Evolutionary conservation across 352 stramenopile genomes (phyloP), one percentile per base, ranked within the genome.

Genomic region (Globisporangium nunn): DNA sequence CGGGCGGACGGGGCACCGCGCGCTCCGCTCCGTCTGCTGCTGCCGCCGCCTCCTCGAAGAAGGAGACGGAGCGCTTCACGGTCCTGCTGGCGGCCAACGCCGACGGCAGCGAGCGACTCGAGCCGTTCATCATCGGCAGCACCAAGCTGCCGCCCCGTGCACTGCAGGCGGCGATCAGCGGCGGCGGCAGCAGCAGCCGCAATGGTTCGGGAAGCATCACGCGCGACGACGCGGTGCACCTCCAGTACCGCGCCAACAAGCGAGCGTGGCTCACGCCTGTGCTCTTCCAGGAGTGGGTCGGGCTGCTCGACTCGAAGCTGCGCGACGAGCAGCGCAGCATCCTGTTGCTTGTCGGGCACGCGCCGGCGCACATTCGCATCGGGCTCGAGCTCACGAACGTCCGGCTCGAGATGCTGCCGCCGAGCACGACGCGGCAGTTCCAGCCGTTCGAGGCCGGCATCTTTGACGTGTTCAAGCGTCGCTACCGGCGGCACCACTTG

Each of bases 391-490:
- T 83, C 12, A 79, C 71, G 6, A 82, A 85, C 48, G 62, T 85
- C 23, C 68, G 68, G 6, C 61, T 85, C 29, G 72, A 81, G 66
- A 15, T 74, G 62, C 64, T 85, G 7, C 70, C 73, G 37, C 71
- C 70, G 7, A 87, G 68, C 63, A 65, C 61, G 5, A 71, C 59
- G 50, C 51, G 53, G 17, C 64, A 56, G 37, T 31, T 74, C 76
- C 76, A 87, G 43, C 76, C 76, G 52, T 87, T 87, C 35, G 74
- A 85, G 57, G 84, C 84, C 52, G 51, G 75, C 65, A 83, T 80
- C 28, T 62, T 83, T 11, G 62, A 70, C 14, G 65, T 50, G 44
- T 79, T 85, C 61, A 85, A 85, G 63, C 68, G 68, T 10, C 61
- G 73, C 44, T 85, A 80, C 66, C 70, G 71, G 2, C 66, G 74